Conservation (phyloP, 2,329 filamentous ascomycete species). For the Cadophora gregata region DNA sequence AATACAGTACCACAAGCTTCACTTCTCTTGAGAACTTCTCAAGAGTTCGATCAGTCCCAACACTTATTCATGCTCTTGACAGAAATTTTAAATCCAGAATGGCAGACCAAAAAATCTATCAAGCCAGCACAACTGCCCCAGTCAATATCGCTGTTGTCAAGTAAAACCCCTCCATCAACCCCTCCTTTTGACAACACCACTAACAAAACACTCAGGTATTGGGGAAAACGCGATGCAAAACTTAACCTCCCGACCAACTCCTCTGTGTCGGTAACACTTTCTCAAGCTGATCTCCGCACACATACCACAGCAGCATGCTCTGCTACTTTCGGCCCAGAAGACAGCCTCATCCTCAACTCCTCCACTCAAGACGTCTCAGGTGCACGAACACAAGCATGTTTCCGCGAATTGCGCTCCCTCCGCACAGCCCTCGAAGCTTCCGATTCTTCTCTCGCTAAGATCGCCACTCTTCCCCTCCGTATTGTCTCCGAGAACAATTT, state of each 20-base stretch:
- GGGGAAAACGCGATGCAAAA: constrained; percentile 94
- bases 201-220: constrained; percentile 64
- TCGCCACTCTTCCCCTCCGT: constrained; percentile 77
- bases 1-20: constrained; percentile 10
- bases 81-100: constrained; percentile 34
- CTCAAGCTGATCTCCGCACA: constrained; percentile 90
- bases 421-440: constrained; percentile 76
- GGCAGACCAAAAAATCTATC: constrained; percentile 66
- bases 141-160: constrained; percentile 99
- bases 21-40: constrained; percentile 15
- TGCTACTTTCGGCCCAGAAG: constrained; percentile 65
- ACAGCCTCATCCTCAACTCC: constrained; percentile 86
- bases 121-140: constrained; percentile 93
- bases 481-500: constrained; percentile 99
- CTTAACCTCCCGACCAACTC: constrained; percentile 98
- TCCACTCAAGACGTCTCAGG: constrained; percentile 82
- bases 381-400: constrained; percentile 91
- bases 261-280: constrained; percentile 94
- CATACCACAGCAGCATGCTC: constrained; percentile 96
- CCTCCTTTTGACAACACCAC: constrained; percentile 26
- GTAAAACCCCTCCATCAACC: constrained; percentile 53
- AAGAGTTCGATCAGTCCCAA: constrained; percentile 20
- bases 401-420: constrained; percentile 81
- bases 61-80: background rate
- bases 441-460: constrained; percentile 78